Conservation (phyloP, 2,329 filamentous ascomycete species). For the Lasiodiplodia sp. region DNA sequence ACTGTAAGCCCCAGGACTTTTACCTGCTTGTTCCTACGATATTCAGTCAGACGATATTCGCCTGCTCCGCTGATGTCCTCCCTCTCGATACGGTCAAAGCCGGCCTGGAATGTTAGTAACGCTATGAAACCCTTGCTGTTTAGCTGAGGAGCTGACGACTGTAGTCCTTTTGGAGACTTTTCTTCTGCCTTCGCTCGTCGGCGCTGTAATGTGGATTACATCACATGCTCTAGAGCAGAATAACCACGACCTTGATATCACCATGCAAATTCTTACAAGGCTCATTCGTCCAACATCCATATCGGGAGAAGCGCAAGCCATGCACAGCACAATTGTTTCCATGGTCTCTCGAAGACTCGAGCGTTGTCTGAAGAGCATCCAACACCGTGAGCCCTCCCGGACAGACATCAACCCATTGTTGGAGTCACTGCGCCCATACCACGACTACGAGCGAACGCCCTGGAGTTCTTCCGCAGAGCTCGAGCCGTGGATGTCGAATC, state of each 20-base stretch:
- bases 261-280: constrained; percentile 75
- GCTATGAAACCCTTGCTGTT: not conserved
- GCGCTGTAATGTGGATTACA: constrained; percentile 74
- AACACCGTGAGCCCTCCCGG: constrained; percentile 70
- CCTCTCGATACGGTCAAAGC: constrained; percentile 74
- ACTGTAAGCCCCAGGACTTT: constrained; percentile 82
- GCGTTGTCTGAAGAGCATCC: constrained; percentile 70
- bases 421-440: constrained; percentile 66
- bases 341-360: constrained; percentile 75
- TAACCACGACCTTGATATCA: constrained; percentile 68
- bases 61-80: constrained; percentile 70
- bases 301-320: constrained; percentile 73
- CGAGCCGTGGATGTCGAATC: constrained; percentile 69
- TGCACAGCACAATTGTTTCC: constrained; percentile 75
- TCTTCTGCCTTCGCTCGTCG: constrained; percentile 77
- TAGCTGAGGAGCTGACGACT: not conserved
- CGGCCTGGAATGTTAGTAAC: constrained; percentile 73
- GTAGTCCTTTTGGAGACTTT: constrained; percentile 80
- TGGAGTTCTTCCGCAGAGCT: constrained; percentile 71
- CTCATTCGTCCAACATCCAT: constrained; percentile 74
- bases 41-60: constrained; percentile 77
- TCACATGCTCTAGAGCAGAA: constrained; percentile 73
- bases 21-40: constrained; percentile 79
- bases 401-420: constrained; percentile 75
- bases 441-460: constrained; percentile 66